Conservation (phyloP, 1,139 yeast species). For the Sugiyamaella xylanicola region DNA sequence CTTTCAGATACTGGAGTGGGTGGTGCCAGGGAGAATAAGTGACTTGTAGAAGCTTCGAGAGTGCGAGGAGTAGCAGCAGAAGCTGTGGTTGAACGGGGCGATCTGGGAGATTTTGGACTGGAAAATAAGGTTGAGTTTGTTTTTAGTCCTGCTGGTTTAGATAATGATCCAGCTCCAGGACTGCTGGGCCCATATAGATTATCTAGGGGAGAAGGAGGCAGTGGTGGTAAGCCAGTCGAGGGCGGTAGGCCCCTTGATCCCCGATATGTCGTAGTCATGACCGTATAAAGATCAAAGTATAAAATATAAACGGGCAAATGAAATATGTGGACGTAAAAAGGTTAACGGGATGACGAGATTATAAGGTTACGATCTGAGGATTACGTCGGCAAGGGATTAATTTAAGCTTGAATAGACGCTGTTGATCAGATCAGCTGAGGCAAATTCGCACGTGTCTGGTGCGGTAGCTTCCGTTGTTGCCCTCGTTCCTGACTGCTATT, state of each 20-base stretch:
- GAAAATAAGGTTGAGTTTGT: neutral
- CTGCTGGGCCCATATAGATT: neutral
- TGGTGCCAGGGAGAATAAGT: neutral
- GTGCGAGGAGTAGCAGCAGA: neutral
- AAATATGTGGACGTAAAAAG: neutral
- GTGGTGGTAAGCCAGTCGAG: slow-evolving; percentile 17
- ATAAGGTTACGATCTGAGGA: too few species aligned
- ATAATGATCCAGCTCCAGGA: neutral
- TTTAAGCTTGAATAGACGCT: neutral
- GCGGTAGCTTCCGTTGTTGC: neutral
- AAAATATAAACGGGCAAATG: neutral
- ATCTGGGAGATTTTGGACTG: neutral
- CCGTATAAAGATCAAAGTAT: too few species aligned
- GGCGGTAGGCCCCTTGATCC: slow-evolving; percentile 16
- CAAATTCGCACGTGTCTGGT: neutral
- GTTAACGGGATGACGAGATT: neutral
- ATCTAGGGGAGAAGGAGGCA: slow-evolving; percentile 17
- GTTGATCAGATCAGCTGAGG: too few species aligned
- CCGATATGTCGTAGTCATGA: slow-evolving; percentile 6
- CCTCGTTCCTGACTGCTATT: neutral
- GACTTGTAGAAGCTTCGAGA: neutral
- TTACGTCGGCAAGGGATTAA: too few species aligned
- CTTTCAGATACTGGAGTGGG: neutral
- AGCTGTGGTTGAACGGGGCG: neutral
- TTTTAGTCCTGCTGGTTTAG: neutral